Base-by-base conservation (phyloP, 2,329 filamentous ascomycete genomes). In the Aspergillus oerlinghausenensis region DNA sequence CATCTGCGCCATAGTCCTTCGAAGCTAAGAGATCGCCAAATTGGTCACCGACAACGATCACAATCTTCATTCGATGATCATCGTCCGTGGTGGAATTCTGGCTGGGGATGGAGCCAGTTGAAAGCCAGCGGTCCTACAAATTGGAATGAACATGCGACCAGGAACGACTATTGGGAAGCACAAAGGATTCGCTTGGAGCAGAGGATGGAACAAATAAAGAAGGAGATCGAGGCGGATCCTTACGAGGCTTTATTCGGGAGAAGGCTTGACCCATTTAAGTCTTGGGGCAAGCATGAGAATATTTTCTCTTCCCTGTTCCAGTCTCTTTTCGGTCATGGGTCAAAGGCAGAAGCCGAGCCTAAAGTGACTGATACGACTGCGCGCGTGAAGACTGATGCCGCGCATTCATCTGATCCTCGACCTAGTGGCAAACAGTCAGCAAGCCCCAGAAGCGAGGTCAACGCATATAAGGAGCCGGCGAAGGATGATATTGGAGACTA, bases 201-300 rank as follows among this genome's bases (percentile, higher is more conserved):
- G 11, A 67, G 75, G 65, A 74, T 77, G 59, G 66, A 73, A 17
- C 62, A 69, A 49, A 64, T 77, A 49, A 70, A 68, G 61, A 71
- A 64, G 42, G 62, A 64, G 17, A 64, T 77, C 21, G 68, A 74
- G 40, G 61, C 59, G 17, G 74, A 78, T 62, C 75, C 76, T 5
- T 75, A 73, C 57, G 62, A 61, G n/a, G 70, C 70, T 29, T 48
- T 78, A 3, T 78, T 78, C 60, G 75, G 75, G 14, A 69, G 66
- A 50, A 66, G 70, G 40, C 59, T 71, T 49, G 59, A 67, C 10
- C 66, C 65, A 4, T 62, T 70, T 19, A 56, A 52, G 10, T 55
- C 59, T 25, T 56, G 60, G 9, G 54, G 56, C 5, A 68, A 62
- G 32, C 48, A 60, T n/a, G 59, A 69, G 8, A 56, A 59, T 26